Conservation (phyloP, 2,329 filamentous ascomycete species). For the Gremmenia infestans region DNA sequence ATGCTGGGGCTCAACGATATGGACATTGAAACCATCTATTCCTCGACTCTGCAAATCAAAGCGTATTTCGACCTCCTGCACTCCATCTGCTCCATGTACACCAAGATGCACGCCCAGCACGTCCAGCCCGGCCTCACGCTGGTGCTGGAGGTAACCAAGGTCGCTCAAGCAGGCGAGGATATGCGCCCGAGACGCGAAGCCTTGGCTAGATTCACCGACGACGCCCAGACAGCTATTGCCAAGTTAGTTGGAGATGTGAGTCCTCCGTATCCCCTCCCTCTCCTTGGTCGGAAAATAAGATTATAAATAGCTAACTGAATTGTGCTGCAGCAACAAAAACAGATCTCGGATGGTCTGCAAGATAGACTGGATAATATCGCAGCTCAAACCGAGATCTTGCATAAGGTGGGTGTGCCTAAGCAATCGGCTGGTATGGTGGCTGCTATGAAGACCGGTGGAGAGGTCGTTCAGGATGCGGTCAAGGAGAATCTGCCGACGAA, state of each 20-base stretch:
- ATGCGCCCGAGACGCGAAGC: not conserved
- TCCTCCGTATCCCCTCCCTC: too few species aligned
- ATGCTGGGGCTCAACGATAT: not conserved
- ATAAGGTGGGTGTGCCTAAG: too few species aligned
- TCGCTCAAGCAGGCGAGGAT: not conserved
- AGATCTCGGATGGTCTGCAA: too few species aligned
- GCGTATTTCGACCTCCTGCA: not conserved
- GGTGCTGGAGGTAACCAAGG: not conserved
- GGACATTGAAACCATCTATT: not conserved
- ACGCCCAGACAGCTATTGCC: not conserved
- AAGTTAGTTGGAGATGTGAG: not conserved
- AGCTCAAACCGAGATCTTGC: too few species aligned
- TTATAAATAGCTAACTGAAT: too few species aligned
- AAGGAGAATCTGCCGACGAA: too few species aligned
- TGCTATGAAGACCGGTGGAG: too few species aligned
- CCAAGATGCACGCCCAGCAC: not conserved
- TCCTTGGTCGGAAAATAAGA: too few species aligned
- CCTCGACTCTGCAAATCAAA: not conserved
- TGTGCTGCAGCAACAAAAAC: too few species aligned
- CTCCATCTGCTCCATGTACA: not conserved
- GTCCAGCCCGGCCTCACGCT: not conserved
- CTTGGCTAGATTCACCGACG: not conserved
- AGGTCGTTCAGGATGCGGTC: too few species aligned
- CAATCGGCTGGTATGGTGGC: too few species aligned
- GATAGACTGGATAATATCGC: too few species aligned